These are phyloP conservation scores for Fagopyrum tataricum DNA, from an alignment of 148 eudicot genomes.

Conservation along the genomic window DNA sequence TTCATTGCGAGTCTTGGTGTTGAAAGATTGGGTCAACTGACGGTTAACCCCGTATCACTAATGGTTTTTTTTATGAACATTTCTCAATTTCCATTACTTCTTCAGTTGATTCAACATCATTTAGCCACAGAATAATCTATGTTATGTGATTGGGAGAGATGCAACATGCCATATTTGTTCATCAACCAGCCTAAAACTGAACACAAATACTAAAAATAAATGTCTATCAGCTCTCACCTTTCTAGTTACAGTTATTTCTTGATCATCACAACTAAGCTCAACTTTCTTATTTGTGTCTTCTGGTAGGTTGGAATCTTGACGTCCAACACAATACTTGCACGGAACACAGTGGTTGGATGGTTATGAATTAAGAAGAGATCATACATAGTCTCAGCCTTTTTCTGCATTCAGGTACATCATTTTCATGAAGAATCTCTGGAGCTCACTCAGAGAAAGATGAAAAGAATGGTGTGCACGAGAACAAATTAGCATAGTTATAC, in stretches of 20 bases:
- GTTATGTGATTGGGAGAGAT: background rate
- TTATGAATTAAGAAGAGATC: too few species aligned
- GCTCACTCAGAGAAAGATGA: slow-evolving; percentile 1
- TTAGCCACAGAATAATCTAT: background rate
- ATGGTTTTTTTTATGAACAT: background rate
- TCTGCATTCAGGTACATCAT: slow-evolving; percentile 30
- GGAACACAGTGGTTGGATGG: too few species aligned
- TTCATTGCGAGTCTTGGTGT: too few species aligned
- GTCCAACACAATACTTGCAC: too few species aligned
- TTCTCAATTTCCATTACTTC: background rate
- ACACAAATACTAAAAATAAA: background rate
- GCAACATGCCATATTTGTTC: background rate
- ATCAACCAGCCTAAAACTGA: slow-evolving; percentile 8
- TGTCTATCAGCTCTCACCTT: slow-evolving; percentile 34
- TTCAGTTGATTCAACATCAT: background rate
- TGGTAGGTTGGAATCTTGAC: too few species aligned
- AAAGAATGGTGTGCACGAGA: slow-evolving; percentile 2
- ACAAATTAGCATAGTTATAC: background rate
- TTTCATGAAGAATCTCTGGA: background rate
- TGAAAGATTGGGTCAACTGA: too few species aligned
- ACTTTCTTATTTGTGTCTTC: too few species aligned
- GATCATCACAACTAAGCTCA: too few species aligned
- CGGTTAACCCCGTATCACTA: too few species aligned
- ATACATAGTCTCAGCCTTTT: slow-evolving; percentile 48
- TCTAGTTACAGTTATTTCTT: slow-evolving; percentile 33